These are phyloP conservation scores for Syncephalastrum racemosum DNA, from an alignment of 371 early-diverging fungal species.

Conservation along the genomic window DNA sequence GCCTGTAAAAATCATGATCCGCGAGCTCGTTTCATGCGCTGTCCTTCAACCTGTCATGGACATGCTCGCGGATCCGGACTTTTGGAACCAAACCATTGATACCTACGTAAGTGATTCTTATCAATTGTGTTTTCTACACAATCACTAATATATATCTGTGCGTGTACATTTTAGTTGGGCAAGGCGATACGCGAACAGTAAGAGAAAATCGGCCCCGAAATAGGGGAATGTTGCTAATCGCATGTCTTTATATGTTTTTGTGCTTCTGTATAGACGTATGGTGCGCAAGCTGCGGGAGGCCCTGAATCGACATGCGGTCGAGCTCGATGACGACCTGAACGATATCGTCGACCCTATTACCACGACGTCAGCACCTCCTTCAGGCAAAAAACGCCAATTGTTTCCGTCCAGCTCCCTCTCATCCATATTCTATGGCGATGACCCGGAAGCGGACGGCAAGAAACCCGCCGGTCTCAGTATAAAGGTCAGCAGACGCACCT, in stretches of 20 bases:
- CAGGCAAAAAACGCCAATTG: constrained; percentile 8
- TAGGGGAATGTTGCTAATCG: neutral
- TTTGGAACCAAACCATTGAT: constrained; percentile 78
- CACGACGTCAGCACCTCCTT: constrained; percentile 4
- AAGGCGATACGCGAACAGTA: constrained; percentile 67
- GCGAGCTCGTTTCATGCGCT: constrained; percentile 74
- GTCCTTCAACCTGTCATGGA: constrained; percentile 73
- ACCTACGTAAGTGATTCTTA: constrained; percentile 44
- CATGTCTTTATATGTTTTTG: neutral
- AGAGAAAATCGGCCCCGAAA: constrained; percentile 11
- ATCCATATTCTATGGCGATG: constrained; percentile 28
- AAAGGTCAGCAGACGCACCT: constrained; percentile 50
- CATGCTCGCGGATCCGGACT: constrained; percentile 80
- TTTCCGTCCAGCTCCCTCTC: constrained; percentile 24
- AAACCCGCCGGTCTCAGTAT: constrained; percentile 6
- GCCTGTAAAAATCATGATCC: constrained; percentile 61
- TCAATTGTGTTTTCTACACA: too few species aligned
- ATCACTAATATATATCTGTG: too few species aligned
- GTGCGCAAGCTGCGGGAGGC: constrained; percentile 72
- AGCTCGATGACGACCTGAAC: constrained; percentile 16
- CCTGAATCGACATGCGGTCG: constrained; percentile 63
- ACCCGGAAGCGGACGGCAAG: constrained; percentile 19
- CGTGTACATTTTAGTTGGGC: constrained; percentile 38
- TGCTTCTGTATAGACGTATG: constrained; percentile 50
- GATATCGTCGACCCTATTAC: neutral